These are phyloP conservation scores for Castanea sativa DNA, from an alignment of 306 rosid species.

Conservation along the genomic window DNA sequence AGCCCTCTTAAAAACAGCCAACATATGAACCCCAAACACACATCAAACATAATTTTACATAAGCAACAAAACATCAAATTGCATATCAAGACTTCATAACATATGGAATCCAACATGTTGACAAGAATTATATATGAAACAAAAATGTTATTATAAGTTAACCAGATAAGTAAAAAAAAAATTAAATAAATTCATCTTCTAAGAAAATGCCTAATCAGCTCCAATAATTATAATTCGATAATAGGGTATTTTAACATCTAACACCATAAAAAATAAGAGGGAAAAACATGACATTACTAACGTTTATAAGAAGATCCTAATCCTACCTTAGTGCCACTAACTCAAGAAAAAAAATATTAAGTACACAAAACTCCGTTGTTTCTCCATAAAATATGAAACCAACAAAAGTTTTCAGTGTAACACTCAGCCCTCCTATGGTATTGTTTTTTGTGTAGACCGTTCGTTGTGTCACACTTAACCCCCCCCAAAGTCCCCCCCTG, in stretches of 20 bases:
- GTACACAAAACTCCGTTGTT: too few relatives aligned
- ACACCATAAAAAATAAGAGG: too few relatives aligned
- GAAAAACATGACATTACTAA: too few relatives aligned
- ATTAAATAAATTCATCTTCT: neutral
- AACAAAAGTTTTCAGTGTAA: too few relatives aligned
- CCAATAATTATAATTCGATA: neutral
- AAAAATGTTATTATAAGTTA: neutral
- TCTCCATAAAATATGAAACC: too few relatives aligned
- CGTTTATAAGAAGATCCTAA: too few relatives aligned
- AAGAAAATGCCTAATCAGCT: neutral
- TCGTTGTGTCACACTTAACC: too few relatives aligned
- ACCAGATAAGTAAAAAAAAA: neutral
- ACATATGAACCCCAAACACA: neutral
- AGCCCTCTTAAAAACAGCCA: slow-evolving; percentile 6
- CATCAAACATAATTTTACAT: neutral
- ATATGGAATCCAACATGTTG: neutral
- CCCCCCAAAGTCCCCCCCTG: too few relatives aligned
- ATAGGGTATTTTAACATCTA: neutral
- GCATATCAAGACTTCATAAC: neutral
- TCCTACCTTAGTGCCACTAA: too few relatives aligned
- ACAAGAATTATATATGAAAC: neutral
- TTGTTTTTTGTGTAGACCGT: too few relatives aligned
- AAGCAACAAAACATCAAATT: neutral
- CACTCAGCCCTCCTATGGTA: too few relatives aligned
- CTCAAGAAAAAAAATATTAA: too few relatives aligned